Conservation (phyloP, 306 rosid genomes). For the Quercus parvula region DNA sequence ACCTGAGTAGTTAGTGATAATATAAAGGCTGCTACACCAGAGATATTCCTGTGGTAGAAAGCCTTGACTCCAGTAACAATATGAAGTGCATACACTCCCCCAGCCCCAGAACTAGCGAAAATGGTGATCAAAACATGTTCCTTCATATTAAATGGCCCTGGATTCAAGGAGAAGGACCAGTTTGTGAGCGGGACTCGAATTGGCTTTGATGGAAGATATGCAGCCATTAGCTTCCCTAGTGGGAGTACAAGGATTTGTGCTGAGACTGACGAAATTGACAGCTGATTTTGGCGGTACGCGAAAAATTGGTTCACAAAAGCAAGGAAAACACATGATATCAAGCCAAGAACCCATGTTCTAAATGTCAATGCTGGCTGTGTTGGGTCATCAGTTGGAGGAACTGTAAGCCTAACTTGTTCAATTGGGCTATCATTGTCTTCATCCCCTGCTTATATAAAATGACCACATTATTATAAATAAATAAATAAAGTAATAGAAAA, state of each 20-base stretch:
- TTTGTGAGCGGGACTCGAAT: constrained; percentile 43
- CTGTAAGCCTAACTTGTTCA: constrained; percentile 82
- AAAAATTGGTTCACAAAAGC: constrained; percentile 78
- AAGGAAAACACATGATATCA: constrained; percentile 52
- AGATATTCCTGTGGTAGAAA: constrained; percentile 55
- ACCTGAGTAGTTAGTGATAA: constrained; percentile 83
- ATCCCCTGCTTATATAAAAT: constrained; percentile 21
- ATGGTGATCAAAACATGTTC: constrained; percentile 87
- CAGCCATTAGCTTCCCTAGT: constrained; percentile 79
- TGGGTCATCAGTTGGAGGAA: constrained; percentile 65
- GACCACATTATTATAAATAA: too few species aligned
- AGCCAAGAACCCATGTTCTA: constrained; percentile 80
- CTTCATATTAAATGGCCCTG: constrained; percentile 75
- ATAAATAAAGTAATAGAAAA: not conserved
- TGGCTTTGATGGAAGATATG: constrained; percentile 41
- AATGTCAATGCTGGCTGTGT: constrained; percentile 64
- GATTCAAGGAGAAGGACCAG: constrained; percentile 64
- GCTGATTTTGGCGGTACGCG: constrained; percentile 56
- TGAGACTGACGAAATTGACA: constrained; percentile 49
- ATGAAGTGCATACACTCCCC: constrained; percentile 66
- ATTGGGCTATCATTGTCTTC: constrained; percentile 64
- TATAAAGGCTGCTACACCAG: constrained; percentile 59
- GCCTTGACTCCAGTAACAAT: constrained; percentile 81
- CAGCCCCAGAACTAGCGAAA: constrained; percentile 66
- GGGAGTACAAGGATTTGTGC: constrained; percentile 81